Base-by-base conservation (phyloP, 306 rosid genomes). In the Coriaria nepalensis region DNA sequence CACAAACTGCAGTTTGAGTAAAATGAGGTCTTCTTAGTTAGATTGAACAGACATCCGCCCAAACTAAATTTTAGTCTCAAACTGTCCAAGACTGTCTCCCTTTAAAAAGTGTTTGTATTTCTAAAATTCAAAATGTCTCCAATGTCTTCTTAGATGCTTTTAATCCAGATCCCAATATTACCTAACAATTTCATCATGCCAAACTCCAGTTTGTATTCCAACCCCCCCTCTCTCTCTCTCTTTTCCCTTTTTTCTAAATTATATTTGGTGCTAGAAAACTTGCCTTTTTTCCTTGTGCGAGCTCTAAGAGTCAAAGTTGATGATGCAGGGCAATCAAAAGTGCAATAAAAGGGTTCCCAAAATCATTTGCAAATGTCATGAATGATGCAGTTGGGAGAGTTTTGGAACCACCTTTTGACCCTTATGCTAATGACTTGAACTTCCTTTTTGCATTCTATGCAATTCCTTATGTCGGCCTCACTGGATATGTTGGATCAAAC, bases 401-500 rank as follows among this genome's bases (percentile, higher is more conserved):
- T 5, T 20, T 84, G 7, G 7, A 0, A 4, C 97, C 97, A 8
- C 80, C 86, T 12, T 88, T 88, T 33, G 78, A 88, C 44, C 84
- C 84, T 9, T 88, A 81, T 49, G 80, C 77, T 20, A 74, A 61
- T 48, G 34, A 36, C 0, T 57, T 83, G 32, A 83, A 88, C 60
- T 88, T 43, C 58, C 61, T 88, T 40, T 73, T 88, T 41, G 95
- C 95, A 13, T 72, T 86, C 48, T 84, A 81, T 8, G 10, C 81
- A 2, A 15, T 84, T 48, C 95, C 95, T 56, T 84, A 88, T 57
- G 82, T 83, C 70, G 94, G 94, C 8, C 96, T 88, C 52, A 80
- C 96, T 6, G 90, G 83, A 13, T 83, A 88, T 55, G 96, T 74
- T 42, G 93, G 90, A 39, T 35, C 93, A 20, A 81, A 46, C 52